These are phyloP conservation scores for Diatrype stigma DNA, from an alignment of 2,329 filamentous ascomycete species.

Conservation along the genomic window DNA sequence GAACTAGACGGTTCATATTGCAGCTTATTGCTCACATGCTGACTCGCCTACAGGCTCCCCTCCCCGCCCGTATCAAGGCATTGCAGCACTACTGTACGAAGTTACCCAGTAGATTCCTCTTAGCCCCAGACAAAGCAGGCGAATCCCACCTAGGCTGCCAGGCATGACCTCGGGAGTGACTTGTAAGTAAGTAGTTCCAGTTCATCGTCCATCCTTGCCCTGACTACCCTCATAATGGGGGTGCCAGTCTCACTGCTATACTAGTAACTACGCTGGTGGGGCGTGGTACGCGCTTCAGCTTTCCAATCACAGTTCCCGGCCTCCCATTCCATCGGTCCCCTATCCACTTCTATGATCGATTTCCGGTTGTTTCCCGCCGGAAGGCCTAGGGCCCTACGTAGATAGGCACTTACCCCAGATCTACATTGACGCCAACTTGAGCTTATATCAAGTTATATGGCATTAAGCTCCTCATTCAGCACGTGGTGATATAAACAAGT, in stretches of 20 bases:
- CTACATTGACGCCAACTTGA: background rate
- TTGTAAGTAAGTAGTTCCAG: no score
- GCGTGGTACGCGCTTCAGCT: background rate
- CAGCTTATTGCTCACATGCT: no score
- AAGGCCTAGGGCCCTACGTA: no score
- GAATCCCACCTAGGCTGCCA: background rate
- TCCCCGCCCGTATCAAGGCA: background rate
- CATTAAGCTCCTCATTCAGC: background rate
- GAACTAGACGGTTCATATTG: no score
- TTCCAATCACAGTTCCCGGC: background rate
- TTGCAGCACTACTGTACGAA: background rate
- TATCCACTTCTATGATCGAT: background rate
- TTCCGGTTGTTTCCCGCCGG: background rate
- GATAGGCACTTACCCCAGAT: background rate
- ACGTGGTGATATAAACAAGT: background rate
- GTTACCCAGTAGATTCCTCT: no score
- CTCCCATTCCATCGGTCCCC: background rate
- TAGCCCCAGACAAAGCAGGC: background rate
- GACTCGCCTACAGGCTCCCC: no score
- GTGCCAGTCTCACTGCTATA: background rate
- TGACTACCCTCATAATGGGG: no score
- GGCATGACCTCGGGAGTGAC: no score
- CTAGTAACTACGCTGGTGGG: background rate
- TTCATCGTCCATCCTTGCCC: background rate
- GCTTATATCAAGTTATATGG: background rate